Conservation (phyloP, 345 rosid species). For the Moricandia moricandioides region DNA sequence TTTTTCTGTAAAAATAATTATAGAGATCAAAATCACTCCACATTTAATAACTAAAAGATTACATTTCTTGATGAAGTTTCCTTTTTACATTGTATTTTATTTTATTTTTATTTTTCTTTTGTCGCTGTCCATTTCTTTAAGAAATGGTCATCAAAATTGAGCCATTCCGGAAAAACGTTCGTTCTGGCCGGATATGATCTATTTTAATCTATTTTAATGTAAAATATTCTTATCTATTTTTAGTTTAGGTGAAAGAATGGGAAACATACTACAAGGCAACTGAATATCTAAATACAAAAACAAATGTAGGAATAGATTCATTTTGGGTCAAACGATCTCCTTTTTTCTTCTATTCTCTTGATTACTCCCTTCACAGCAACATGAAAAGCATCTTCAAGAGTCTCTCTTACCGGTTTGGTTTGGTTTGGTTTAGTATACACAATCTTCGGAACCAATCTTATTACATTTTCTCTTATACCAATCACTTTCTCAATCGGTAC, state of each 20-base stretch:
- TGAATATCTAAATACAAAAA: background rate
- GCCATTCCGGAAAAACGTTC: too few relatives aligned
- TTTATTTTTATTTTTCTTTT: background rate
- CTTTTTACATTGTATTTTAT: background rate
- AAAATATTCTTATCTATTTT: background rate
- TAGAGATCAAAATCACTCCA: too few relatives aligned
- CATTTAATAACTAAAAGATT: too few relatives aligned
- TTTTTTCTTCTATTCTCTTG: constrained; percentile 32
- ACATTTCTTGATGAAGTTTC: background rate
- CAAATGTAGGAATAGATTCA: background rate
- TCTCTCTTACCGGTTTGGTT: constrained; percentile 3
- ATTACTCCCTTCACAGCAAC: constrained; percentile 43
- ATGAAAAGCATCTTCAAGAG: constrained; percentile 53
- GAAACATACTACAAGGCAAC: background rate
- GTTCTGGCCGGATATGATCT: too few relatives aligned
- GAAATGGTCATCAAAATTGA: too few relatives aligned
- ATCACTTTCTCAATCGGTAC: constrained; percentile 30
- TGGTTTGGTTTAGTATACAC: constrained; percentile 42
- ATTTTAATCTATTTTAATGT: too few relatives aligned
- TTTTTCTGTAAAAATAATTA: too few relatives aligned
- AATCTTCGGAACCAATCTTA: constrained; percentile 49
- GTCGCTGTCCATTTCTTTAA: too few relatives aligned
- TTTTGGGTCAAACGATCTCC: constrained; percentile 7
- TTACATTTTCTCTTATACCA: constrained; percentile 47
- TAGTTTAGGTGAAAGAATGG: background rate